phyloP scores from a whole-genome alignment of 108 stramenopile genomes.

The Nitzschia sp. region DNA sequence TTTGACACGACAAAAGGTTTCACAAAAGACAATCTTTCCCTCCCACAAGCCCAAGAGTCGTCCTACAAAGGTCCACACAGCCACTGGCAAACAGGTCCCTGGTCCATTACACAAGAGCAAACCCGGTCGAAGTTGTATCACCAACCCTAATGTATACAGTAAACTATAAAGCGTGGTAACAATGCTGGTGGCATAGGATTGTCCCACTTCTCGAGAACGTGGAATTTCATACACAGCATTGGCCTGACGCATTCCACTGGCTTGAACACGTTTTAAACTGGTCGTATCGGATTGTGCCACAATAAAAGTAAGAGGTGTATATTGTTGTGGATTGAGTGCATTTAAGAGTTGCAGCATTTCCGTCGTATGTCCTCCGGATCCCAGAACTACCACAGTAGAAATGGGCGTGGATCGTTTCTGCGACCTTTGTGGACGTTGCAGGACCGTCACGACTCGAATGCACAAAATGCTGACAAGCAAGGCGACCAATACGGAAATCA shows the following conservation, averaged over 20 bases:
- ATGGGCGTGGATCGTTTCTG: conserved; percentile 25
- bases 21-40: conserved; percentile 80
- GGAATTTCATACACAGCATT: conserved; percentile 54
- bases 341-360: conserved; percentile 82
- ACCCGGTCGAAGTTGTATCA: conserved; percentile 52
- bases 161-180: conserved; percentile 58
- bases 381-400: conserved; percentile 74
- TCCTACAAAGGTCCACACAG: conserved; percentile 57
- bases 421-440: neutral
- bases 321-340: conserved; percentile 50
- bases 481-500: neutral
- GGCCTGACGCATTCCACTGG: conserved; percentile 8
- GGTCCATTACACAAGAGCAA: conserved; percentile 88
- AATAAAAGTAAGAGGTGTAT: conserved; percentile 63
- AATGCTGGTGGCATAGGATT: conserved; percentile 47
- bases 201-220: conserved; percentile 77
- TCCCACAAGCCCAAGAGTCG: conserved; percentile 45
- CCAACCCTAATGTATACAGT: conserved; percentile 42
- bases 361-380: conserved; percentile 89
- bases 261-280: conserved; percentile 52
- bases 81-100: conserved; percentile 85
- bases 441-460: neutral
- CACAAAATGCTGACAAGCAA: neutral
- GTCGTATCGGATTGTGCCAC: conserved; percentile 73
- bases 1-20: conserved; percentile 85